Percentiles rank a stretch among this genome's conserved stretches.
These are phyloP conservation scores for Medicago ruthenica DNA, from an alignment of 306 rosid genomes.

Conservation along the genomic window DNA sequence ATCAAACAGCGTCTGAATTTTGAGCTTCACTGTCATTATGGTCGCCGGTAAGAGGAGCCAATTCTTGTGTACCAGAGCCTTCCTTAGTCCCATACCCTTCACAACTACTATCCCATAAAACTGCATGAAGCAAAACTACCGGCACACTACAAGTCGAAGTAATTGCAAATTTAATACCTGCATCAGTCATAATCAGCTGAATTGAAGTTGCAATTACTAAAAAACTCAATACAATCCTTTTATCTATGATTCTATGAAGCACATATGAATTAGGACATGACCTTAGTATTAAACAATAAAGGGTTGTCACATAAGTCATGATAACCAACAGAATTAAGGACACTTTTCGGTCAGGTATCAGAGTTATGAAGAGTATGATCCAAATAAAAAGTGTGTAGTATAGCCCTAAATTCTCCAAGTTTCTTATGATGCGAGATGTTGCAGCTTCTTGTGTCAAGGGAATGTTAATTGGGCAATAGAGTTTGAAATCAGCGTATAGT, in stretches of 20 bases:
- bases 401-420: constrained; percentile 49
- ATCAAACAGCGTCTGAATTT: constrained; percentile 45
- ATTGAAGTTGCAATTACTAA: constrained; percentile 51
- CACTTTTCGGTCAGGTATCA: constrained; percentile 54
- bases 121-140: constrained; percentile 65
- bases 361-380: constrained; percentile 68
- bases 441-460: constrained; percentile 63
- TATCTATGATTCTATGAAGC: constrained; percentile 54
- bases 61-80: constrained; percentile 43
- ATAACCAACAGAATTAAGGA: constrained; percentile 56
- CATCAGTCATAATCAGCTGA: constrained; percentile 54
- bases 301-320: constrained; percentile 58
- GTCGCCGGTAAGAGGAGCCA: constrained; percentile 42
- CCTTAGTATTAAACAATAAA: constrained; percentile 48
- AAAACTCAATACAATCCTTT: constrained; percentile 50
- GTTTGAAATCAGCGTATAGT: constrained; percentile 27
- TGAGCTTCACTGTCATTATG: background rate
- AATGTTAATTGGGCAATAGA: constrained; percentile 53
- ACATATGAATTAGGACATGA: constrained; percentile 49
- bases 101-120: constrained; percentile 47
- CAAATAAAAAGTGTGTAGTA: constrained; percentile 67
- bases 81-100: constrained; percentile 47
- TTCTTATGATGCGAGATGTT: constrained; percentile 47
- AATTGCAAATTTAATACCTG: constrained; percentile 57
- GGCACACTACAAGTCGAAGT: constrained; percentile 54